Percentiles rank a stretch among this genome's conserved stretches.
Conservation (phyloP, 2,329 filamentous ascomycete genomes). For the Aspergillus terreus region DNA sequence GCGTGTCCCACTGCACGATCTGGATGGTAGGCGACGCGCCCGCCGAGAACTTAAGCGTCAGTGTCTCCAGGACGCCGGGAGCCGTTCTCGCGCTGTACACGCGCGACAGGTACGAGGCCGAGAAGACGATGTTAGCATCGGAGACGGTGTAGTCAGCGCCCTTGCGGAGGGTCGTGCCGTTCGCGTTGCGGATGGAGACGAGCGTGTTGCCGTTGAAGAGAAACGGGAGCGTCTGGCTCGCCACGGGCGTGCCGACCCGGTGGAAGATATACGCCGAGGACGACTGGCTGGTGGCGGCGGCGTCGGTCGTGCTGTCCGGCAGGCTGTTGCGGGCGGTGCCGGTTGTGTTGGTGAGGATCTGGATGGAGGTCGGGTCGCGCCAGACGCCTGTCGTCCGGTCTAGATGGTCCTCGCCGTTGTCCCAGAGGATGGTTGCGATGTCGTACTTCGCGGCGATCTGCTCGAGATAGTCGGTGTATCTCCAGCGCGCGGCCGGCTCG, state of each 20-base stretch:
- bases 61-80: slow-evolving; percentile 47
- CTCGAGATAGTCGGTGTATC: slow-evolving; percentile 55
- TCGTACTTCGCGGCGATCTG: slow-evolving; percentile 48
- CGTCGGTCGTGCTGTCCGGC: slow-evolving; percentile 51
- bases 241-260: slow-evolving; percentile 43
- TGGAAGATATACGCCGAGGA: slow-evolving; percentile 57
- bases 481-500: slow-evolving; percentile 56
- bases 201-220: slow-evolving; percentile 55
- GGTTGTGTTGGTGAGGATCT: slow-evolving; percentile 47
- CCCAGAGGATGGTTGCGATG: slow-evolving; percentile 55
- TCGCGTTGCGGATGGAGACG: slow-evolving; percentile 36
- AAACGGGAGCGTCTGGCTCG: slow-evolving; percentile 46
- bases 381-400: slow-evolving; percentile 48
- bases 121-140: slow-evolving; percentile 46
- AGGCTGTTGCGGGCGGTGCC: slow-evolving; percentile 48
- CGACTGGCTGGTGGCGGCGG: slow-evolving; percentile 41
- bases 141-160: slow-evolving; percentile 49
- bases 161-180: slow-evolving; percentile 31
- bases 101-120: slow-evolving; percentile 43
- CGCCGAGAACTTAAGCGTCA: slow-evolving; percentile 52
- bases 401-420: slow-evolving; percentile 56
- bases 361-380: slow-evolving; percentile 49
- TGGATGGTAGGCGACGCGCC: slow-evolving; percentile 48
- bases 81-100: slow-evolving; percentile 41
- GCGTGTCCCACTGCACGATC: slow-evolving; percentile 52